Conservation (phyloP, 139 green algal species). For the Chlamydomonas incerta region DNA sequence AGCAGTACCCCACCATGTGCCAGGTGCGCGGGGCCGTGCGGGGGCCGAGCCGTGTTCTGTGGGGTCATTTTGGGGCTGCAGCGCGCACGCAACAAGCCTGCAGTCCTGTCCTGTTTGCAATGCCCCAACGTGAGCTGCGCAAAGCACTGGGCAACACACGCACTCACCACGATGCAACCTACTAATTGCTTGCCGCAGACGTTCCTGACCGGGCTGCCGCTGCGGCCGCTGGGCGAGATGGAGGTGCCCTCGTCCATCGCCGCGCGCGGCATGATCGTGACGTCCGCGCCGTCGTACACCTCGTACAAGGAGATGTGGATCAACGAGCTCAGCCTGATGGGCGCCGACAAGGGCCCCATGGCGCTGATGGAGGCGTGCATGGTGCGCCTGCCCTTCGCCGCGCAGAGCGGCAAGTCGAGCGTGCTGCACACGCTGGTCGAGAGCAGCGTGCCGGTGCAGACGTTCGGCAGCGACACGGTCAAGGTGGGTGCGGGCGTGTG, state of each 20-base stretch:
- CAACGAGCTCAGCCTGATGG: conserved; percentile 31
- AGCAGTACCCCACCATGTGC: conserved; percentile 58
- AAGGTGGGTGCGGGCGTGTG: neutral
- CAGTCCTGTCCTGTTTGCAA: too few relatives aligned
- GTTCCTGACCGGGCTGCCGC: conserved; percentile 48
- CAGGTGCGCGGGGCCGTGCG: too few relatives aligned
- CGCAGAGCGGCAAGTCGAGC: conserved; percentile 23
- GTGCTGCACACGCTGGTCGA: conserved; percentile 55
- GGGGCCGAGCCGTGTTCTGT: too few relatives aligned
- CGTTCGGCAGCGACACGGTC: conserved; percentile 48
- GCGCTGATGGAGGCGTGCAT: conserved; percentile 61
- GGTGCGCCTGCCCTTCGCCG: conserved; percentile 56
- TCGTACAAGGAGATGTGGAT: conserved; percentile 58
- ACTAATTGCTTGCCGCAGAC: too few relatives aligned
- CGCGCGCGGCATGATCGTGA: conserved; percentile 40
- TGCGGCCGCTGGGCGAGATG: conserved; percentile 52
- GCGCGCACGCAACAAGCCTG: too few relatives aligned
- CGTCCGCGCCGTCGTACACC: conserved; percentile 49
- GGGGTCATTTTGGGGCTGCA: too few relatives aligned
- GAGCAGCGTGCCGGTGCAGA: conserved; percentile 50
- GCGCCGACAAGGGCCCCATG: conserved; percentile 39
- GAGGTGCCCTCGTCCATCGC: conserved; percentile 49
- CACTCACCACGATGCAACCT: too few relatives aligned
- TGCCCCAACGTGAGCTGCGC: too few relatives aligned
- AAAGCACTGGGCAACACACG: too few relatives aligned